Base-by-base conservation (phyloP, 345 rosid genomes). In the Melastoma malabathricum region DNA sequence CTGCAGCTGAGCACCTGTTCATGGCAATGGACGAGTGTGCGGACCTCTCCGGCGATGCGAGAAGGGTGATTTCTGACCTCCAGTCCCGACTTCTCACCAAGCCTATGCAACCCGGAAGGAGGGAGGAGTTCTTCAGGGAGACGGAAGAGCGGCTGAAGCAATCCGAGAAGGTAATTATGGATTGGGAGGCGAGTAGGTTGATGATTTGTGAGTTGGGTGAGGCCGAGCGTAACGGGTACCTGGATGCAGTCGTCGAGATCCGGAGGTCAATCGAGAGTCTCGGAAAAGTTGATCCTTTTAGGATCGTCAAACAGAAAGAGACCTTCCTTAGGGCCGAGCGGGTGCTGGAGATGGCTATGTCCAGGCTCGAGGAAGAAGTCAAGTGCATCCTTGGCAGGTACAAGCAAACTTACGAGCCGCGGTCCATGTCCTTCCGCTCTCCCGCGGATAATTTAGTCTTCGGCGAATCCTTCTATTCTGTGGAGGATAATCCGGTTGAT, bases 331-430 rank as follows among this genome's bases (percentile, higher is more conserved):
- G 63, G 31, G 93, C 84, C 43, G 57, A 73, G 16, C 47, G 61
- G 52, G 55, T 61, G 34, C 60, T 77, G 59, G 82, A 81, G 73
- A 56, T 60, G 38, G 93, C 86, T 16, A 89, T 89, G 95, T 55
- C 74, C 10, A 77, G 82, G 77, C 88, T 89, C n/a, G 76, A 75
- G 64, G 75, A 72, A 64, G 94, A 83, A 79, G 65, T 89, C 5
- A 50, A 50, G 48, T 84, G 75, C 71, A 68, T 81, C 57, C 76
- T 85, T 46, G 57, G 56, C 57, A 71, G 48, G 54, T 55, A 76
- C 64, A 71, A 64, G 48, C 77, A 52, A 52, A 50, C 13, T 51
- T 54, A 73, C 19, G 70, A 69, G 51, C 77, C 75, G 6, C 65
- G 57, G 17, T 55, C 65, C 50, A 55, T 70, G 49, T 57, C 75